Evolutionary conservation across 441 rosid species (phyloP), one percentile per base, ranked within the genome.

Genomic region (Erodium trifolium): DNA sequence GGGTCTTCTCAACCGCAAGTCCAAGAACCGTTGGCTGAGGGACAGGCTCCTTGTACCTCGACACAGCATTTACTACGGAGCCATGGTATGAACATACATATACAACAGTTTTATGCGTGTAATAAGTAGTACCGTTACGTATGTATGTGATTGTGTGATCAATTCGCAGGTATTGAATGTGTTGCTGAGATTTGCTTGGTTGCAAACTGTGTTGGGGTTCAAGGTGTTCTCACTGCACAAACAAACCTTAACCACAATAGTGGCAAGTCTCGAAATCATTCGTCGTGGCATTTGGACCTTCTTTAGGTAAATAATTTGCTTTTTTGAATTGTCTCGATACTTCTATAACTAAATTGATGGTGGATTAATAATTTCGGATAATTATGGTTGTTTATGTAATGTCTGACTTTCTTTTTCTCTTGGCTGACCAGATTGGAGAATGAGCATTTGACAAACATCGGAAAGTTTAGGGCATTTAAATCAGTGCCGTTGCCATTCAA

Each of bases 31-130:
- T 13, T 89, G 83, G 90, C 75, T 89, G 71, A 87, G 96, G 79
- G 96, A 87, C 76, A 87, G 90, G 70, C 96, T 92, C 67, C 83
- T 86, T 57, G 74, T 88, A 51, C 87, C 88, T 65, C 12, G 79
- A 71, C 87, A 80, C 31, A 67, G 72, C 3, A 77, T 84, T 19
- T 89, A 92, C 69, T 89, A 66, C 66, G 45, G 63, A 68, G 92
- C 90, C 70, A 88, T 87, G 81, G 91, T 87, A 8, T 34, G 0
- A 47, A 67, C 9, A 12, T 29, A 23, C 27, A 23, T 23, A 23
- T 23, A 23, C 27, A 23, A 0, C 2, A 23, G 27, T 34, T 34
- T 34, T 34, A 34, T 34, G 37, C 3, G 37, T 34, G 37, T 34
- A 34, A 34, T 2, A 34, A 34, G 1, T 34, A 34, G 5, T 34